Evolutionary conservation across 2,329 filamentous ascomycete species (phyloP), one percentile per base, ranked within the genome.

Genomic region (Fusarium sp.): DNA sequence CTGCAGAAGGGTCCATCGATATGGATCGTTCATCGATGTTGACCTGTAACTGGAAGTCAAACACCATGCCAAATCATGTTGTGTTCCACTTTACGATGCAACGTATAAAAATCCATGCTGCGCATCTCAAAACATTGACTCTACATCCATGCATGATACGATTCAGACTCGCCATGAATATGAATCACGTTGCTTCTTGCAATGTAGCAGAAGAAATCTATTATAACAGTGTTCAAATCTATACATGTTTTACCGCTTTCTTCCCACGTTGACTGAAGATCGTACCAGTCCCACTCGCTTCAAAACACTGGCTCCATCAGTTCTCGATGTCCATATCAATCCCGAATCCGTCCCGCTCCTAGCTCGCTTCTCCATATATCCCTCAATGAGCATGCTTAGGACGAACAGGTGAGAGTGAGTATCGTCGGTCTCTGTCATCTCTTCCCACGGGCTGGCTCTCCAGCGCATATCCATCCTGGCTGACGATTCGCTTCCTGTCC

Each of bases 401-500:
- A 18, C 66, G 66, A 9, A 47, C 67, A 45, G 67, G 67, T 20
- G 67, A 70, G 49, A 74, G 49, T n/a, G 70, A 49, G 42, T 64
- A 69, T 51, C 65, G 65, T 39, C 11, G 57, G 24, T 57, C n/a
- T 26, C 66, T 49, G 22, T 65, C 56, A 24, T 73, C 31, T 51
- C 42, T 38, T 13, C 20, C 55, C 24, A n/a, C 54, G 11, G 48
- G 58, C 51, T 77, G 74, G 38, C 71, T 76, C 66, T 79, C 77
- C 71, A 79, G 74, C 61, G 71, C 58, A 60, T 76, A 79, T 17
- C 61, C 77, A n/a, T 79, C 77, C 57, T 66, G 63, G 42, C 75
- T 78, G 20, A 68, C 55, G 17, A 79, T 66, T 6, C 74, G 70
- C 68, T 76, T 78, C 28, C 61, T 65, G 13, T 70, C 68, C 26